Evolutionary conservation across 768 basidiomycete species (phyloP), one percentile per base, ranked within the genome.

Genomic region (Vararia minispora): DNA sequence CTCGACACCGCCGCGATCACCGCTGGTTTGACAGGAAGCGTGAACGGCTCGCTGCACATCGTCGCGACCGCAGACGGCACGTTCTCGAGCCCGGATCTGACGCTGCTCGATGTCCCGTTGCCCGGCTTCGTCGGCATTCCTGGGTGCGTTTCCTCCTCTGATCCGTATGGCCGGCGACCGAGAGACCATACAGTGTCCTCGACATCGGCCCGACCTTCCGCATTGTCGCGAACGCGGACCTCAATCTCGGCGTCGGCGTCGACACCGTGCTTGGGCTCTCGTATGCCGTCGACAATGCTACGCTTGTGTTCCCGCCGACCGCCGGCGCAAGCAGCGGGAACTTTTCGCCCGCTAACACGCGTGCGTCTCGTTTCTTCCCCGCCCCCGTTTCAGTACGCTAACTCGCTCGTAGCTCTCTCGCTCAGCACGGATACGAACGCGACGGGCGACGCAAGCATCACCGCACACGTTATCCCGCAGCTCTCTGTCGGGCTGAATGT

Each of bases 381-480:
- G 12, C 21, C 11, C 20, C 8, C 7, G n/a, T 17, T 11, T 14
- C 20, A 3, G 11, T 10, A 20, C 10, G 23, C 28, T 25, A 28
- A 46, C 40, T 34, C 39, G 66, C 66, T 64, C 11, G 46, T 73
- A n/a, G 56, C 58, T 42, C 52, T 72, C 16, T 58, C 62, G 34
- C 24, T 27, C 40, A n/a, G n/a, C 6, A 63, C 61, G 3, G 56
- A 52, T 40, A 64, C 69, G 2, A 57, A 54, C 14, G 59, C 61
- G n/a, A 55, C 55, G 6, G 60, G 65, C 11, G 63, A 62, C 2
- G 68, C 66, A 10, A 60, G 51, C 3, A 42, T 74, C 20, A 52
- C 58, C 20, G 71, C 64, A 2, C 71, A 75, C 48, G 52, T 75
- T 25, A 71, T 68, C 40, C 74, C 72, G 0, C 54, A 42, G 28